Conservation (phyloP, 768 basidiomycete genomes). For the Agaricus blazei region DNA sequence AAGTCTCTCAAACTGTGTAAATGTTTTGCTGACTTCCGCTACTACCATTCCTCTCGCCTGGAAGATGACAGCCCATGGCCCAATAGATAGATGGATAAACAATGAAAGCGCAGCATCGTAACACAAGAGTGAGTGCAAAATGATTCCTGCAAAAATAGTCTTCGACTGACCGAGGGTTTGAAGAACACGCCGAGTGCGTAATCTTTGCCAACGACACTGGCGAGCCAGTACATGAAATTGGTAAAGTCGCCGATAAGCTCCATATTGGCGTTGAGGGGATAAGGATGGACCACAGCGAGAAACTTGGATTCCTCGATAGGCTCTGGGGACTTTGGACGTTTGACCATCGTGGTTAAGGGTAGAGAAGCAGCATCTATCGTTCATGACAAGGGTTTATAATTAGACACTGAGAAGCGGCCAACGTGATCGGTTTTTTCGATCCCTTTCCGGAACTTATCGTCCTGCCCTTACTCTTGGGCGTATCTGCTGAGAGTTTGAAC, state of each 20-base stretch:
- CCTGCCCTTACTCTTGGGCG: too few species aligned
- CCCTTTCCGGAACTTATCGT: too few species aligned
- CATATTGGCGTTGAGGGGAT: slow-evolving; percentile 45
- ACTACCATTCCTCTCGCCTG: slow-evolving; percentile 45
- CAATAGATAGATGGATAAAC: background rate
- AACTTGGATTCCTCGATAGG: slow-evolving; percentile 41
- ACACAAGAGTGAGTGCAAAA: background rate
- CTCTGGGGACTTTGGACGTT: slow-evolving; percentile 33
- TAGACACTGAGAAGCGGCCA: background rate
- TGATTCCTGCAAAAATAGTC: background rate
- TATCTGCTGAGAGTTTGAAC: background rate
- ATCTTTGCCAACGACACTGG: slow-evolving; percentile 32
- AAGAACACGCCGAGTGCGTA: slow-evolving; percentile 39
- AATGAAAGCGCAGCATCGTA: too few species aligned
- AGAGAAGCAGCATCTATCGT: background rate
- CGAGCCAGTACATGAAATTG: slow-evolving; percentile 43
- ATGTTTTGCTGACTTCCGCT: slow-evolving; percentile 38
- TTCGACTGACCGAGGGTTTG: slow-evolving; percentile 38
- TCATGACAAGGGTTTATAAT: background rate
- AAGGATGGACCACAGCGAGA: slow-evolving; percentile 43
- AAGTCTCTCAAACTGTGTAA: slow-evolving; percentile 27
- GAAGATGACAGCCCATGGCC: background rate
- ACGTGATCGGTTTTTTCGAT: background rate
- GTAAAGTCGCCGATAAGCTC: slow-evolving; percentile 33
- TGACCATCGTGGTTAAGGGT: slow-evolving; percentile 27